Conservation (phyloP, 129 eudicot genomes). For the Helichrysum umbraculigerum region DNA sequence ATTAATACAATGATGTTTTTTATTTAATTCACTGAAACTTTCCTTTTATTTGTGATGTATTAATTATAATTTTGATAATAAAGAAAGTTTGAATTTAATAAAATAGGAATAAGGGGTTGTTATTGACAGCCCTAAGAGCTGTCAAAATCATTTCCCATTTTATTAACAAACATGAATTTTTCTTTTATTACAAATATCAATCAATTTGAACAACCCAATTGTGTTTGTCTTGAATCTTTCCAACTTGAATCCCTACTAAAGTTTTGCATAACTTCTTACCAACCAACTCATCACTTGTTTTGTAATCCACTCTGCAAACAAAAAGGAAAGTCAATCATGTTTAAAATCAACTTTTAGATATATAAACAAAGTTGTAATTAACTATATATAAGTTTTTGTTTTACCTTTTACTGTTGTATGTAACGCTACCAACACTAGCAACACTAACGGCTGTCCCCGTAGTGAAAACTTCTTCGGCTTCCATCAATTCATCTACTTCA, state of each 20-base stretch:
- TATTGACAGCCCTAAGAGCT: too few relatives aligned
- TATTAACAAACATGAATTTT: too few relatives aligned
- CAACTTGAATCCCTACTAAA: constrained; percentile 61
- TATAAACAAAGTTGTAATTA: too few relatives aligned
- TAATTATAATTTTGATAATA: too few relatives aligned
- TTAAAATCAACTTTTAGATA: not conserved
- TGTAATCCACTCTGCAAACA: constrained; percentile 55
- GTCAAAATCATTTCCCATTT: too few relatives aligned
- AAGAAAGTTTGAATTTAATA: too few relatives aligned
- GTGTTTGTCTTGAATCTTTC: constrained; percentile 57
- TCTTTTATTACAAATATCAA: not conserved
- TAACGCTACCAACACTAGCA: constrained; percentile 75
- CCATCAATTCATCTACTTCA: constrained; percentile 52
- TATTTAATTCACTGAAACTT: too few relatives aligned
- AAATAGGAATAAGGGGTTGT: too few relatives aligned
- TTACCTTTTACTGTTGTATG: constrained; percentile 69
- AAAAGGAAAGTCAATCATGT: not conserved
- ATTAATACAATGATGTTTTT: too few relatives aligned
- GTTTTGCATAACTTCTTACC: constrained; percentile 41
- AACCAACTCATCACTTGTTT: constrained; percentile 36
- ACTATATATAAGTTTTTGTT: not conserved
- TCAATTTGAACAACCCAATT: constrained; percentile 73
- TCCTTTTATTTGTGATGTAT: too few relatives aligned
- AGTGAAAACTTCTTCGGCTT: constrained; percentile 89
- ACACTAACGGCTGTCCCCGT: constrained; percentile 88